phyloP scores from a whole-genome alignment of 202 grass and related monocot genomes.

The Saccharum hybrid region DNA sequence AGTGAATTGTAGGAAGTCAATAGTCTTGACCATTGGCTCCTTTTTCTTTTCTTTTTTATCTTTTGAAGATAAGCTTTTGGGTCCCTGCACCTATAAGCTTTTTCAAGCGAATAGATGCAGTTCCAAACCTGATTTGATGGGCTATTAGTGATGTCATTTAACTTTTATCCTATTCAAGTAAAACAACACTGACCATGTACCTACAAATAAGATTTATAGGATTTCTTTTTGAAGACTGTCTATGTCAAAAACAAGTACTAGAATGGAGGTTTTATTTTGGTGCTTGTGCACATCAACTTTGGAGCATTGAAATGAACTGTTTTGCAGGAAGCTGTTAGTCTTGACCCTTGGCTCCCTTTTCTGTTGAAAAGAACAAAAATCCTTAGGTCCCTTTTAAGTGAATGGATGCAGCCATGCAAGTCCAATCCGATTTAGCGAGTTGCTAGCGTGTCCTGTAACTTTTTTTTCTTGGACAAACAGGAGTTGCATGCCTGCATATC shows the following conservation, averaged over 20 bases:
- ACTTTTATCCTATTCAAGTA: neutral
- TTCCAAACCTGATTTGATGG: conserved; percentile 2
- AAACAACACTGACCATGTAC: neutral
- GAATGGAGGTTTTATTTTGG: neutral
- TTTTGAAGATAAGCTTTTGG: neutral
- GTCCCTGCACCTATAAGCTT: neutral
- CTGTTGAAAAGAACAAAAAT: neutral
- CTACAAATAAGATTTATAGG: neutral
- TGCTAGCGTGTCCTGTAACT: neutral
- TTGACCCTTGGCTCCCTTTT: neutral
- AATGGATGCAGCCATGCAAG: neutral
- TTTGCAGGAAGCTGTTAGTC: neutral
- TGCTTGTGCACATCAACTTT: neutral
- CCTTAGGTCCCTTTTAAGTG: neutral
- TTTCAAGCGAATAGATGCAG: neutral
- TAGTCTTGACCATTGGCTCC: neutral
- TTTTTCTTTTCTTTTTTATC: neutral
- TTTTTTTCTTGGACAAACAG: neutral
- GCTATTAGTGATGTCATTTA: neutral
- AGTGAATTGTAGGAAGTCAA: neutral
- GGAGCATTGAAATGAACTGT: neutral
- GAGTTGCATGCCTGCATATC: neutral
- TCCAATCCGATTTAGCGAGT: neutral
- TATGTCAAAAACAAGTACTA: neutral
- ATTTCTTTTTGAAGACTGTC: neutral